These are phyloP conservation scores for Pyrus betulifolia DNA, from an alignment of 306 rosid genomes.

Conservation along the genomic window DNA sequence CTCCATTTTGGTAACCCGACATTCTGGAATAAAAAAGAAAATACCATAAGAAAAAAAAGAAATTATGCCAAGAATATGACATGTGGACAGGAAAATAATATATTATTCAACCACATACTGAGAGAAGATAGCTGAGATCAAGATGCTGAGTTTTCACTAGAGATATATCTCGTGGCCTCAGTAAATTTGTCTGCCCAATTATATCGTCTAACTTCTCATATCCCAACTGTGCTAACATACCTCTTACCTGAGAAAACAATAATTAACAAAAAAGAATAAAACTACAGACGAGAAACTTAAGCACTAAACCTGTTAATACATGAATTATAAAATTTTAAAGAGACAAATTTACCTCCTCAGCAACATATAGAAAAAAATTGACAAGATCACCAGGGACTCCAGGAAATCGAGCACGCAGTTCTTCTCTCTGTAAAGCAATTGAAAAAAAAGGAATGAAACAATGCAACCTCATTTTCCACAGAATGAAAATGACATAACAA, in stretches of 20 bases:
- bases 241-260: slow-evolving; percentile 67
- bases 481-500: slow-evolving; percentile 13
- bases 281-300: not conserved
- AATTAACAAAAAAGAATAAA: not conserved
- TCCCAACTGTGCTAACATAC: slow-evolving; percentile 88
- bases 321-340: not conserved
- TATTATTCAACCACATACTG: slow-evolving; percentile 47
- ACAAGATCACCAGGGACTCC: slow-evolving; percentile 99
- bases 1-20: slow-evolving; percentile 83
- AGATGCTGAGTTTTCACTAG: slow-evolving; percentile 90
- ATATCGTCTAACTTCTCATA: slow-evolving; percentile 89
- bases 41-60: slow-evolving; percentile 3
- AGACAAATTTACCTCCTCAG: slow-evolving; percentile 74
- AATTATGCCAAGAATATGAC: not conserved
- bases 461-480: not conserved
- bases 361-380: slow-evolving; percentile 86
- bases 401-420: slow-evolving; percentile 97
- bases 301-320: not conserved
- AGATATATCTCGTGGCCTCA: slow-evolving; percentile 83
- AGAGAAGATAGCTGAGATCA: slow-evolving; percentile 64
- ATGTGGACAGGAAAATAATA: not conserved
- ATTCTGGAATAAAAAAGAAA: slow-evolving; percentile 43
- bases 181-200: slow-evolving; percentile 73
- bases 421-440: slow-evolving; percentile 70
- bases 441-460: not conserved